Percentiles rank a stretch among this genome's conserved stretches.
phyloP scores from a whole-genome alignment of 331 rosid genomes.

The Erythrophleum ivorense region DNA sequence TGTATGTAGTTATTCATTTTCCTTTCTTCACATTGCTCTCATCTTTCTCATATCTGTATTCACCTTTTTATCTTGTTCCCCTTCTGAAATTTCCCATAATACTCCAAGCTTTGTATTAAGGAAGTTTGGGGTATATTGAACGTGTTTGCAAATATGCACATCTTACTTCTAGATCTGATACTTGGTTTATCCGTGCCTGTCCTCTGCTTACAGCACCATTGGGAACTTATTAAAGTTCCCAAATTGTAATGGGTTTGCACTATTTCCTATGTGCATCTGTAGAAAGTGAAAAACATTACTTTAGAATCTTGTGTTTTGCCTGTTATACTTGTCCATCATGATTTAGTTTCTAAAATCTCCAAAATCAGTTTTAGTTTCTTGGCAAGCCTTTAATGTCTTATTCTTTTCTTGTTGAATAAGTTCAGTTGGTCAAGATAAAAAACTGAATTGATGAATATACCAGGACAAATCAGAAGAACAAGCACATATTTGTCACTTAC shows the following conservation, averaged over 20 bases:
- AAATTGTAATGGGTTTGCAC: slow-evolving; percentile 8
- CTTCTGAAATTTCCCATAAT: slow-evolving; percentile 17
- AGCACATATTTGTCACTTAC: neutral
- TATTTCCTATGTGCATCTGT: slow-evolving; percentile 7
- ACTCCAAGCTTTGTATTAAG: slow-evolving; percentile 10
- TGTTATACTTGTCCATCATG: slow-evolving; percentile 24
- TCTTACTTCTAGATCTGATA: slow-evolving; percentile 26
- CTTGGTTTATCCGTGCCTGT: slow-evolving; percentile 19
- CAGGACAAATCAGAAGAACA: slow-evolving; percentile 15
- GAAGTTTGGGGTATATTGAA: slow-evolving; percentile 15
- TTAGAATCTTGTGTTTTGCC: slow-evolving; percentile 17
- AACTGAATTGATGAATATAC: neutral
- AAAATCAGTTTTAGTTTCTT: neutral
- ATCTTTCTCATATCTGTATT: slow-evolving; percentile 12
- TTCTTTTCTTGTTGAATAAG: slow-evolving; percentile 10
- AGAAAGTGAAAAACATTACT: neutral
- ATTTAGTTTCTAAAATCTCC: slow-evolving; percentile 25
- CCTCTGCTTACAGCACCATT: slow-evolving; percentile 19
- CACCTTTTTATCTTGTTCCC: slow-evolving; percentile 9
- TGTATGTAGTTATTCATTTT: slow-evolving; percentile 57
- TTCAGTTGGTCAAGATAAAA: neutral
- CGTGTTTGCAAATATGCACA: slow-evolving; percentile 18
- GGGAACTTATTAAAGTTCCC: slow-evolving; percentile 17
- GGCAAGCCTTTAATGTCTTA: neutral
- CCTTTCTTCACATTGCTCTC: slow-evolving; percentile 30